These are phyloP conservation scores for Phytophthora lateralis DNA, from an alignment of 352 stramenopile species.

Conservation along the genomic window DNA sequence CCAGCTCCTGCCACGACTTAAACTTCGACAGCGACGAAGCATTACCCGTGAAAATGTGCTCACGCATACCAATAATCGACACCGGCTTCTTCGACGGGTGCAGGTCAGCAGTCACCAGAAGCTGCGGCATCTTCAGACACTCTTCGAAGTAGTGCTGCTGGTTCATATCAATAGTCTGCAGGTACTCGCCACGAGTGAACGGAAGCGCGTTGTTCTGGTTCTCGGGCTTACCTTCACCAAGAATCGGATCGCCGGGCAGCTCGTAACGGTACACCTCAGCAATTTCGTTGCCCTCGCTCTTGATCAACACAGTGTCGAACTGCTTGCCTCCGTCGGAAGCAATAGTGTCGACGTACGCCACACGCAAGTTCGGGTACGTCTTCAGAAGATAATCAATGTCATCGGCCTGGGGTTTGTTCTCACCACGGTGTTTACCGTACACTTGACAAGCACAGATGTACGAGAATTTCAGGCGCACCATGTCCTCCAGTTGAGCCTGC, in stretches of 20 bases:
- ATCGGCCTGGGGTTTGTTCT: conserved; percentile 67
- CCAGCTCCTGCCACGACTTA: conserved; percentile 79
- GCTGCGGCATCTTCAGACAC: conserved; percentile 84
- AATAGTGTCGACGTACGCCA: conserved; percentile 83
- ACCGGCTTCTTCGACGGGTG: conserved; percentile 76
- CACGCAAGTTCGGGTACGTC: conserved; percentile 79
- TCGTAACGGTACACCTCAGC: conserved; percentile 80
- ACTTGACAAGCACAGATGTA: conserved; percentile 88
- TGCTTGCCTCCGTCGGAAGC: conserved; percentile 35
- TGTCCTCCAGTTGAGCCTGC: conserved; percentile 75
- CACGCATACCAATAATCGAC: conserved; percentile 84
- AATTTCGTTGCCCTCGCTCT: conserved; percentile 70
- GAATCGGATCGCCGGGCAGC: conserved; percentile 77
- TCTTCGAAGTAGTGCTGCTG: conserved; percentile 91
- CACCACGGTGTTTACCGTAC: conserved; percentile 78
- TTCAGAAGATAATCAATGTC: conserved; percentile 82
- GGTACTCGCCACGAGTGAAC: conserved; percentile 85
- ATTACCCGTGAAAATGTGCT: conserved; percentile 86
- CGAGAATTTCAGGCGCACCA: conserved; percentile 84
- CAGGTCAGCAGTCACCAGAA: conserved; percentile 66
- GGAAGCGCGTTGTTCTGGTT: conserved; percentile 90
- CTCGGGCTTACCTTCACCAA: conserved; percentile 88
- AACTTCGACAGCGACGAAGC: conserved; percentile 82
- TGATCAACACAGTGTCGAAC: conserved; percentile 78
- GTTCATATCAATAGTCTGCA: conserved; percentile 93